These are phyloP conservation scores for Triadica sebifera DNA, from an alignment of 345 rosid genomes.

Conservation along the genomic window DNA sequence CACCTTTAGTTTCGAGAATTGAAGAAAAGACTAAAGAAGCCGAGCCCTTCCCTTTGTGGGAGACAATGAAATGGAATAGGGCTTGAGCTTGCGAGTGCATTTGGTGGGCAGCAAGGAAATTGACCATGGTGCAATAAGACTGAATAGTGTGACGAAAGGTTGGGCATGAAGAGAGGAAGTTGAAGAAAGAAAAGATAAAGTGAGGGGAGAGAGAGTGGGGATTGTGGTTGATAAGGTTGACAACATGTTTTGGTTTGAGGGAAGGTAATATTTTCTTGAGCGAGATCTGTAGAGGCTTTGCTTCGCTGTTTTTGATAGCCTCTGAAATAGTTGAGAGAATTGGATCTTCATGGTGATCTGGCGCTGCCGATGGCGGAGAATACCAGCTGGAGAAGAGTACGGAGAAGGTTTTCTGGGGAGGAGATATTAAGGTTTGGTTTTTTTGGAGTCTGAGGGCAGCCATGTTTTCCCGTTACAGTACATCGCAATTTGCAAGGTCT, in stretches of 20 bases:
- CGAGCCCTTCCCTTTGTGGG: constrained; percentile 75
- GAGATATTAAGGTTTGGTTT: constrained; percentile 12
- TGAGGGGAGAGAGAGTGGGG: constrained; percentile 57
- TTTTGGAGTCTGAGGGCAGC: constrained; percentile 11
- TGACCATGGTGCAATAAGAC: constrained; percentile 58
- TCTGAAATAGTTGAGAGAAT: constrained; percentile 50
- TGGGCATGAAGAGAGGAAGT: constrained; percentile 62
- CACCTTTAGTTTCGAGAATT: constrained; percentile 42
- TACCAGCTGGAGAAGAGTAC: constrained; percentile 39
- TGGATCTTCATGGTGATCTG: constrained; percentile 36
- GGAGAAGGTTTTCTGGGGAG: constrained; percentile 2
- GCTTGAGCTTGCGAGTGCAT: constrained; percentile 52
- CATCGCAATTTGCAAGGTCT: no score
- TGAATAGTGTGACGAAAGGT: constrained; percentile 53
- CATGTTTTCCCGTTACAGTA: not conserved
- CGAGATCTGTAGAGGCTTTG: constrained; percentile 33
- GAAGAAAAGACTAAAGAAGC: constrained; percentile 50
- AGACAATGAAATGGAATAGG: constrained; percentile 52
- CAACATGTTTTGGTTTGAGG: constrained; percentile 45
- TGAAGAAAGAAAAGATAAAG: constrained; percentile 62
- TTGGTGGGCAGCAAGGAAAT: constrained; percentile 46
- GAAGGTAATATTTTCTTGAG: constrained; percentile 52
- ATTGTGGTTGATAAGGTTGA: constrained; percentile 56
- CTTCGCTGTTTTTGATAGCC: constrained; percentile 42
- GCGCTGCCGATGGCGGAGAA: constrained; percentile 42